A percentile compares a stretch with the other conserved stretches of the same genome.
phyloP scores from a whole-genome alignment of 169 alveolate species.

The Neospora caninum region DNA sequence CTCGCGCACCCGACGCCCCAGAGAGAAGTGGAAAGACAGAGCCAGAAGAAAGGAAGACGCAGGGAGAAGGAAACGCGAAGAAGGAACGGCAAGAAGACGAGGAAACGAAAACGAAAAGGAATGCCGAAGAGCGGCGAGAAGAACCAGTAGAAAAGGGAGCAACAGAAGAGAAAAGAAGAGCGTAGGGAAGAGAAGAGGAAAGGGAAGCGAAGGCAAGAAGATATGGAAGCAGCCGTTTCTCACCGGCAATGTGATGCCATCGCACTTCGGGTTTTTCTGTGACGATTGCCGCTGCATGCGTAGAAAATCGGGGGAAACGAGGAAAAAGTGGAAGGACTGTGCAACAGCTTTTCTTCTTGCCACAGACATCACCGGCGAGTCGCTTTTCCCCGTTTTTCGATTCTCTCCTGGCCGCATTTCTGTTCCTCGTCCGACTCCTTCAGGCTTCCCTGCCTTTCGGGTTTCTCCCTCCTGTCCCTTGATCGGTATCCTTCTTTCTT shows the following conservation, averaged over 20 bases:
- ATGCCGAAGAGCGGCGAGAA: not conserved
- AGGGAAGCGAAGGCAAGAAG: not conserved
- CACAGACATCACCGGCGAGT: not conserved
- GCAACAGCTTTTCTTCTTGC: not conserved
- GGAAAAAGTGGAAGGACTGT: not conserved
- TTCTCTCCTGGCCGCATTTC: no score
- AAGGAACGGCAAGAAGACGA: not conserved
- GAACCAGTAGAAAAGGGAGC: not conserved
- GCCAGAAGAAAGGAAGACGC: not conserved
- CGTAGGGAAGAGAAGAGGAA: not conserved
- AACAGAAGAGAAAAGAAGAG: not conserved
- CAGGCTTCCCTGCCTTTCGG: not conserved
- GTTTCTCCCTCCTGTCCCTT: not conserved
- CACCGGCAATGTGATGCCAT: slow-evolving; percentile 91
- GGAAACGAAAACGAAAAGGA: not conserved
- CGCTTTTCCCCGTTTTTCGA: not conserved
- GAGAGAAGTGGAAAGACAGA: not conserved
- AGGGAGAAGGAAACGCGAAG: not conserved
- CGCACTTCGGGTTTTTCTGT: slow-evolving; percentile 89
- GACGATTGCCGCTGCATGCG: slow-evolving; percentile 68
- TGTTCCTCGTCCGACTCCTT: not conserved
- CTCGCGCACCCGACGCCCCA: not conserved
- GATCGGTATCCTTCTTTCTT: not conserved
- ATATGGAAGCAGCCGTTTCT: not conserved
- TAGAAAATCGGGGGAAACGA: not conserved